Percentiles rank a stretch among this genome's conserved stretches.
Evolutionary conservation across 225 moss, liverwort and hornwort genomes (phyloP).

Genomic region (Ulota crispa): DNA sequence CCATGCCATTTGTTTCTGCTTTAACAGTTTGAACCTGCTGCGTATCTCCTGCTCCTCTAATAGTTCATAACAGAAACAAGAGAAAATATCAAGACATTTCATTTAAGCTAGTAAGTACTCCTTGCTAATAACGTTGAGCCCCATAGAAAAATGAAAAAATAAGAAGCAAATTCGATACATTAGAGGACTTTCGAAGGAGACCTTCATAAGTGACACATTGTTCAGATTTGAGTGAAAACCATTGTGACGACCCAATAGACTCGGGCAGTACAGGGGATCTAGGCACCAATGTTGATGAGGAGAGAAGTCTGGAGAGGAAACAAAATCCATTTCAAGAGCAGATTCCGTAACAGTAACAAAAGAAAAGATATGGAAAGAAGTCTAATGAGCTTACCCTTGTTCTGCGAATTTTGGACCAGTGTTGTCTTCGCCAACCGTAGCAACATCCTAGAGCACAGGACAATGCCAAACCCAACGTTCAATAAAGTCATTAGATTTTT

Average conservation of each 20-base stretch:
- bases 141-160: conserved; percentile 1
- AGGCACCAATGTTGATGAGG: background rate
- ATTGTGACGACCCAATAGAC: conserved; percentile 20
- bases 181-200: background rate
- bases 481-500: conserved; percentile 17
- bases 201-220: background rate
- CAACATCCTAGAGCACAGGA: conserved; percentile 56
- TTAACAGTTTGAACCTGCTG: conserved; percentile 63
- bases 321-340: conserved; percentile 10
- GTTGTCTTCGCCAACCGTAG: conserved; percentile 60
- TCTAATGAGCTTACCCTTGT: conserved; percentile 52
- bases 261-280: background rate
- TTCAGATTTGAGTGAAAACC: conserved; percentile 5
- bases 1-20: conserved; percentile 64
- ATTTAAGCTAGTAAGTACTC: background rate
- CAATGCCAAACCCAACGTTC: conserved; percentile 27
- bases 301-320: conserved; percentile 15
- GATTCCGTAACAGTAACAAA: conserved; percentile 15
- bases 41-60: conserved; percentile 66
- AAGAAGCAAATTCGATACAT: conserved; percentile 5
- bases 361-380: conserved; percentile 19
- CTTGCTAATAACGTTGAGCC: background rate
- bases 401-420: conserved; percentile 51
- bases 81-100: conserved; percentile 21
- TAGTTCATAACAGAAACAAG: conserved; percentile 18